A percentile compares a stretch with the other conserved stretches of the same genome.
phyloP scores from a whole-genome alignment of 2,329 filamentous ascomycete genomes.

The Penicillium sp. region DNA sequence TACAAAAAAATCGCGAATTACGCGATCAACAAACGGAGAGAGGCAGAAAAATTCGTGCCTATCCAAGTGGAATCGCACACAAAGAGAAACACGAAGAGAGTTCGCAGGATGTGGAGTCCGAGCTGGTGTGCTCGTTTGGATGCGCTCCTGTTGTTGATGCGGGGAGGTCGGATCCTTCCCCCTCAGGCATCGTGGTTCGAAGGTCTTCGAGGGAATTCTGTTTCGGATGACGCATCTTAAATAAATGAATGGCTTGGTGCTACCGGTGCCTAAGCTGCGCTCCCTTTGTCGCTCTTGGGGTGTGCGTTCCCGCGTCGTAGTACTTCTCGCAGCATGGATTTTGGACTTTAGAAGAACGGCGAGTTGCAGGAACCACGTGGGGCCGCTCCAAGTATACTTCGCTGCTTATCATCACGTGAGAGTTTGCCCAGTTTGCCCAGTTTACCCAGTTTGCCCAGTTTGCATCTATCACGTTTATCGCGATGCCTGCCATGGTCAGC shows the following conservation, averaged over 20 bases:
- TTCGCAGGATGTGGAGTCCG: neutral
- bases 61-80: neutral
- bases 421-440: slow-evolving; percentile 25
- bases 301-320: neutral
- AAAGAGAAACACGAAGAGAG: neutral
- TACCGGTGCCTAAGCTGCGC: neutral
- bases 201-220: neutral
- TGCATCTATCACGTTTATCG: slow-evolving; percentile 13
- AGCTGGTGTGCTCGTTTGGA: neutral
- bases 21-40: neutral
- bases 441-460: slow-evolving; percentile 23
- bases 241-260: neutral
- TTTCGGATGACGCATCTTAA: neutral
- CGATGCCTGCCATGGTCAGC: slow-evolving; percentile 7
- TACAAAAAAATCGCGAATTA: neutral
- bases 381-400: no score
- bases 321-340: neutral
- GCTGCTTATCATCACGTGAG: slow-evolving; percentile 17
- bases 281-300: neutral
- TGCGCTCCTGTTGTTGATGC: neutral
- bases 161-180: neutral
- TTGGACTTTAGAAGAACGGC: neutral
- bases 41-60: slow-evolving; percentile 24
- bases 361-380: neutral
- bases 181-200: slow-evolving; percentile 7